Percentiles rank a stretch among this genome's conserved stretches.
These are phyloP conservation scores for Glycine soja DNA, from an alignment of 306 rosid species.

Conservation along the genomic window DNA sequence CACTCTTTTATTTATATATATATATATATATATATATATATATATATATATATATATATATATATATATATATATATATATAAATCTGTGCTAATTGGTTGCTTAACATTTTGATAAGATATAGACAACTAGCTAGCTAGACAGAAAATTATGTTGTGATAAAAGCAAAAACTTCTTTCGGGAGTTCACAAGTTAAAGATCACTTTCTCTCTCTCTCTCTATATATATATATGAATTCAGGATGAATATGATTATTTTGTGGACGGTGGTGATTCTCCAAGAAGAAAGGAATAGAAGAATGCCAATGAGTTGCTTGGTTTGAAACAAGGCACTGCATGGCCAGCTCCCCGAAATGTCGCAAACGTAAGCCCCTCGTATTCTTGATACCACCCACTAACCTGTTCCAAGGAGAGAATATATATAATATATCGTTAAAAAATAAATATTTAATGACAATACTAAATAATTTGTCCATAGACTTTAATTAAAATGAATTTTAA, in stretches of 20 bases:
- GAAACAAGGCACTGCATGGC: constrained; percentile 93
- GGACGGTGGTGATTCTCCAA: constrained; percentile 69
- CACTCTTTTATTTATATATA: no score
- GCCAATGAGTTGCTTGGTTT: constrained; percentile 85
- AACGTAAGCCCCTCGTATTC: constrained; percentile 83
- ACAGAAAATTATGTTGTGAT: neutral
- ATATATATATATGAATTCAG: neutral
- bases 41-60: no score
- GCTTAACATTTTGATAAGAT: constrained; percentile 9
- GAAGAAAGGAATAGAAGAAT: constrained; percentile 75
- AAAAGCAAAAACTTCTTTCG: constrained; percentile 36
- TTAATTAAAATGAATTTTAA: neutral
- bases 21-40: no score
- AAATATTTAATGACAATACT: neutral
- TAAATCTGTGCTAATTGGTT: no score
- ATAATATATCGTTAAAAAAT: neutral
- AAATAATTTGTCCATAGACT: neutral
- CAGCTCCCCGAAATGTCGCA: constrained; percentile 95
- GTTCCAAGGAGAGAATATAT: constrained; percentile 17
- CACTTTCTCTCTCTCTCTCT: neutral
- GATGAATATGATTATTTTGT: constrained; percentile 41
- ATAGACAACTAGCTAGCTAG: neutral
- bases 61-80: no score
- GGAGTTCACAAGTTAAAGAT: neutral
- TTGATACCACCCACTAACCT: constrained; percentile 97